phyloP scores from a whole-genome alignment of 345 rosid species.

The Populus ilicifolia region DNA sequence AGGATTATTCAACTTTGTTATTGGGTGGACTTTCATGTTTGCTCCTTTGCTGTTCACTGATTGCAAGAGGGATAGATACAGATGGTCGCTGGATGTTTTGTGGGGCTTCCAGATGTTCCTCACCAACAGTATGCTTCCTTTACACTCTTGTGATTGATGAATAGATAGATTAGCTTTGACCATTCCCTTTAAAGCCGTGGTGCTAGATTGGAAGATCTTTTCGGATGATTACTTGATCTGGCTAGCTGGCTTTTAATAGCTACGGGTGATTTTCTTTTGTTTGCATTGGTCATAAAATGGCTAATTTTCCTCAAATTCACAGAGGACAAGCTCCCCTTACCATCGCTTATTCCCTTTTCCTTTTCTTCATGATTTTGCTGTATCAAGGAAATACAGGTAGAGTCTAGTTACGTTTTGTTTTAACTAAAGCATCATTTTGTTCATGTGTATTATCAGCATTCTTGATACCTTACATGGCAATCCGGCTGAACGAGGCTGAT shows the following conservation, averaged over 20 bases:
- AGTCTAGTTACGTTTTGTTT: not conserved
- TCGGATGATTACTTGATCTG: not conserved
- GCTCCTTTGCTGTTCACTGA: conserved; percentile 93
- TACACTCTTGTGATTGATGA: conserved; percentile 9
- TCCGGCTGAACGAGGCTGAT: conserved; percentile 60
- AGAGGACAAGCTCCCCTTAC: not conserved
- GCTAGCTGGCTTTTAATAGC: not conserved
- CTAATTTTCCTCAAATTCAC: not conserved
- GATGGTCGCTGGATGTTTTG: conserved; percentile 62
- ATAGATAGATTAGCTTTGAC: not conserved
- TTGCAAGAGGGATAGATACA: conserved; percentile 65
- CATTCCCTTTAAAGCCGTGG: not conserved
- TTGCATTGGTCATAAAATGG: not conserved
- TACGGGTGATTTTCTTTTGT: not conserved
- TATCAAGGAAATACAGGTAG: not conserved
- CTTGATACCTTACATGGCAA: conserved; percentile 91
- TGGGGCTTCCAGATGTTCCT: conserved; percentile 98
- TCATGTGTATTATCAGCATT: conserved; percentile 48
- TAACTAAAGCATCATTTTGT: not conserved
- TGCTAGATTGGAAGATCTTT: not conserved
- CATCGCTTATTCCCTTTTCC: not conserved
- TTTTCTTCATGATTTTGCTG: not conserved
- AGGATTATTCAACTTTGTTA: conserved; percentile 90
- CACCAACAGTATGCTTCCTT: conserved; percentile 61
- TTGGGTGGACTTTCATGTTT: conserved; percentile 97